Evolutionary conservation across 306 rosid species (phyloP).

Genomic region (Hippophae gyantsensis): DNA sequence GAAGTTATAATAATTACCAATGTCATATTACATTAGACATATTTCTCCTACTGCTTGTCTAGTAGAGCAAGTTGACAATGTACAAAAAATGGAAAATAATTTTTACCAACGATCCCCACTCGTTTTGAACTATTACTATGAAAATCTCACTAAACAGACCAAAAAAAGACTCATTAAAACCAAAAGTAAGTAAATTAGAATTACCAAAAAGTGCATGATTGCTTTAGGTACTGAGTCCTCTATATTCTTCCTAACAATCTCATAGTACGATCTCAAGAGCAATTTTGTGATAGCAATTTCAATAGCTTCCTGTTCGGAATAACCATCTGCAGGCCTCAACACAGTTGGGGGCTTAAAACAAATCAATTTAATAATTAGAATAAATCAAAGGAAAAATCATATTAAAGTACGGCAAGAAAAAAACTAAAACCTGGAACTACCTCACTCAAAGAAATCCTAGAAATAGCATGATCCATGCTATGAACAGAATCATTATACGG

Average conservation of each 20-base stretch:
- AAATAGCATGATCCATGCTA: constrained; percentile 51
- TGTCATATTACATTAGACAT: too few relatives aligned
- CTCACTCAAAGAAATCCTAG: constrained; percentile 85
- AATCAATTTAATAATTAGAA: constrained; percentile 12
- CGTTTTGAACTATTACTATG: too few relatives aligned
- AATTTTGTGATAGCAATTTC: constrained; percentile 76
- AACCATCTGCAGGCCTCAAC: constrained; percentile 78
- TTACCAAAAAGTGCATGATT: constrained; percentile 98
- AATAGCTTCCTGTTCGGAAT: constrained; percentile 67
- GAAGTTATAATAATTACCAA: too few relatives aligned
- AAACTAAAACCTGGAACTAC: constrained; percentile 25
- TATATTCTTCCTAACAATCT: constrained; percentile 82
- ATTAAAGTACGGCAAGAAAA: background rate
- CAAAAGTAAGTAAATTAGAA: background rate
- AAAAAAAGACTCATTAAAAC: background rate
- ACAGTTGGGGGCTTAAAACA: constrained; percentile 74
- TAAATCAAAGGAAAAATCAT: background rate
- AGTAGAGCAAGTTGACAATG: too few relatives aligned
- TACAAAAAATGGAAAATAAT: too few relatives aligned
- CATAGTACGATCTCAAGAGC: constrained; percentile 83
- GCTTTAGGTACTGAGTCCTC: constrained; percentile 89
- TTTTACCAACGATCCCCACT: too few relatives aligned
- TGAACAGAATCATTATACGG: constrained; percentile 47
- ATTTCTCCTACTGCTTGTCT: too few relatives aligned
- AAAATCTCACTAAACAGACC: too few relatives aligned